Evolutionary conservation across 2,329 filamentous ascomycete species (phyloP).

Genomic region (Domatiomyces catenatus): DNA sequence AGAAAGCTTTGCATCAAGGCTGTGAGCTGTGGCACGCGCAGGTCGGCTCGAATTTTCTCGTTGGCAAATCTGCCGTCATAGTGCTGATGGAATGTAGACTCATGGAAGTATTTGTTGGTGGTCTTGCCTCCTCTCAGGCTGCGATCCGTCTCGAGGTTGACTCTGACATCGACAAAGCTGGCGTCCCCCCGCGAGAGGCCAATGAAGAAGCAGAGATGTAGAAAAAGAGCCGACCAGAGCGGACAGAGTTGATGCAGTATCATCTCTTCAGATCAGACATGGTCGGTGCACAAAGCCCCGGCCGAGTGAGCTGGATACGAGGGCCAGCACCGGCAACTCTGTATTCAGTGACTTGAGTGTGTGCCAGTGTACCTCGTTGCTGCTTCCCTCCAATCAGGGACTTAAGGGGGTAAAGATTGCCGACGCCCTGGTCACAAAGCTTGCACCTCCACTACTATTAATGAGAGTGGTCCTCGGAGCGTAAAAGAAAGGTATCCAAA

Average conservation of each 20-base stretch:
- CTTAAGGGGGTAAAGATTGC: neutral
- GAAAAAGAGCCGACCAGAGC: neutral
- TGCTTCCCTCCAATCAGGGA: neutral
- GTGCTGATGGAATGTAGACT: slow-evolving; percentile 17
- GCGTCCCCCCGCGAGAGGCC: slow-evolving; percentile 19
- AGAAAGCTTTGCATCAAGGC: slow-evolving; percentile 42
- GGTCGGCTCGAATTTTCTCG: slow-evolving; percentile 29
- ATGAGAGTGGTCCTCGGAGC: neutral
- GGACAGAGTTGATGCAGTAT: neutral
- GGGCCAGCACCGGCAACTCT: neutral
- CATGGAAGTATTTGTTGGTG: slow-evolving; percentile 36
- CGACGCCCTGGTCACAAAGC: neutral
- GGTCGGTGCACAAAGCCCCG: neutral
- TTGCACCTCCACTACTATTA: neutral
- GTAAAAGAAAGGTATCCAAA: neutral
- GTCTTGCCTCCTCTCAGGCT: slow-evolving; percentile 26
- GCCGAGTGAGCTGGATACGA: neutral
- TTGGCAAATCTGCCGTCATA: slow-evolving; percentile 43
- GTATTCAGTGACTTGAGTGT: neutral
- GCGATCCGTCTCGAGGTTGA: slow-evolving; percentile 26
- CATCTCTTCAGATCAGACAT: neutral
- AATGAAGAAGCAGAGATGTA: neutral
- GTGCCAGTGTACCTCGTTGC: neutral
- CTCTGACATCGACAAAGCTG: slow-evolving; percentile 30
- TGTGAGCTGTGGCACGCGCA: slow-evolving; percentile 34